These are phyloP conservation scores for Sugiyamaella neomexicana DNA, from an alignment of 1,139 yeast genomes.

Conservation along the genomic window DNA sequence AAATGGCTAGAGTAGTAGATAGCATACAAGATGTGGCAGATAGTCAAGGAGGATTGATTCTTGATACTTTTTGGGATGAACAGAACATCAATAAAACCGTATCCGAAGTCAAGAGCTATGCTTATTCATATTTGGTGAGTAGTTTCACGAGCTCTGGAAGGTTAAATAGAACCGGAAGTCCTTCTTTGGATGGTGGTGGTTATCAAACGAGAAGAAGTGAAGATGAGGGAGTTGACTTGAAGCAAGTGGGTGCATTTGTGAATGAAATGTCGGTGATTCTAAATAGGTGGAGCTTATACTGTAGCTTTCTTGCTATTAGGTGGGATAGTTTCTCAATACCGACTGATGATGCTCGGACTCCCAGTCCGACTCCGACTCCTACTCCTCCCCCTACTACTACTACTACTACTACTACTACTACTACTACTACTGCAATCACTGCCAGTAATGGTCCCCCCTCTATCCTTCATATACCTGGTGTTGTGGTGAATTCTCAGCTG, in stretches of 20 bases:
- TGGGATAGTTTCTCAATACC: constrained; percentile 50
- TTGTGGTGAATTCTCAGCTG: constrained; percentile 58
- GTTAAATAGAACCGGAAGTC: constrained; percentile 23
- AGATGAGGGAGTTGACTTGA: constrained; percentile 45
- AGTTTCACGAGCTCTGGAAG: constrained; percentile 36
- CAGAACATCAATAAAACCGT: constrained; percentile 58
- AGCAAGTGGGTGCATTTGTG: constrained; percentile 57
- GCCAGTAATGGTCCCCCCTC: constrained; percentile 10
- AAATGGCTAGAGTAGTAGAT: constrained; percentile 66
- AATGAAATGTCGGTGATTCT: constrained; percentile 73
- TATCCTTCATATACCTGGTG: constrained; percentile 40
- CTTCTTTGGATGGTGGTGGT: constrained; percentile 23
- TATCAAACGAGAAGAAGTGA: constrained; percentile 29
- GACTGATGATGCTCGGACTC: not conserved
- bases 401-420: not conserved
- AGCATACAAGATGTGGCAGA: constrained; percentile 86
- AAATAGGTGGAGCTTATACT: constrained; percentile 84
- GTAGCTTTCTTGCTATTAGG: constrained; percentile 68
- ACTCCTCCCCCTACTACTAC: constrained; percentile 6
- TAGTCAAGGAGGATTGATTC: constrained; percentile 81
- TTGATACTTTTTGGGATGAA: constrained; percentile 82
- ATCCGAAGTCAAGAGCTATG: constrained; percentile 58
- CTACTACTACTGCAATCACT: constrained; percentile 3
- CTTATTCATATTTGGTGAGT: constrained; percentile 47
- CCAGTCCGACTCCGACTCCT: not conserved